Evolutionary conservation across 2,329 filamentous ascomycete species (phyloP), one percentile per base, ranked within the genome.

Genomic region (Cryphonectria carpinicola): DNA sequence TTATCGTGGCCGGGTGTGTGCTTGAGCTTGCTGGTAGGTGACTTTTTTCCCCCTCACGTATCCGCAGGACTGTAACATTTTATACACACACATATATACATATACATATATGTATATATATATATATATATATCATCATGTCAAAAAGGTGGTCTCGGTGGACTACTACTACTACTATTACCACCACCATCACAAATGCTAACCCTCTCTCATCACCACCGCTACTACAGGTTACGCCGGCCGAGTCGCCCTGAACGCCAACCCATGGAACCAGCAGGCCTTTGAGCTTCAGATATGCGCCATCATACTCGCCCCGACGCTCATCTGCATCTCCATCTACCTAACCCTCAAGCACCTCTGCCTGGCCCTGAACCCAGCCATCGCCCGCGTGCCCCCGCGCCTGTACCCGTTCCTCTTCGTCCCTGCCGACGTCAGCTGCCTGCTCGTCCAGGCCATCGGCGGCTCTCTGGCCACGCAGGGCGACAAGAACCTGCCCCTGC

Each of bases 291-390:
- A 90, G 73, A 89, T 90, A 77, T 84, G 84, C 79, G 82, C 84
- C 79, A 87, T 89, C 80, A 86, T 89, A 78, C 82, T 89, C 66
- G 86, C 82, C n/a, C 87, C 87, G 3, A 88, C 88, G 41, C 83
- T 91, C 71, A 82, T 90, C 79, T 89, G 88, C 79, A 87, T 88
- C 73, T 85, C 84, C 76, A 86, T 91, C 78, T 91, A 91, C 81
- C 84, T 91, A 37, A 89, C 87, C 4, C 85, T 91, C 71, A 89
- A 89, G 78, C 88, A 90, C 81, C 78, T 88, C 74, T 83, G 85
- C 70, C 79, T 87, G 46, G 79, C 82, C 63, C 81, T 88, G 72
- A 82, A 81, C 78, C 83, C 86, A 11, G 60, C 74, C 52, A 80
- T 87, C 67, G 88, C 86, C n/a, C 84, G 85, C 73, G 75, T 89